Conservation (phyloP, 805 yeast genomes). For the Nakazawaea wyomingensis region DNA sequence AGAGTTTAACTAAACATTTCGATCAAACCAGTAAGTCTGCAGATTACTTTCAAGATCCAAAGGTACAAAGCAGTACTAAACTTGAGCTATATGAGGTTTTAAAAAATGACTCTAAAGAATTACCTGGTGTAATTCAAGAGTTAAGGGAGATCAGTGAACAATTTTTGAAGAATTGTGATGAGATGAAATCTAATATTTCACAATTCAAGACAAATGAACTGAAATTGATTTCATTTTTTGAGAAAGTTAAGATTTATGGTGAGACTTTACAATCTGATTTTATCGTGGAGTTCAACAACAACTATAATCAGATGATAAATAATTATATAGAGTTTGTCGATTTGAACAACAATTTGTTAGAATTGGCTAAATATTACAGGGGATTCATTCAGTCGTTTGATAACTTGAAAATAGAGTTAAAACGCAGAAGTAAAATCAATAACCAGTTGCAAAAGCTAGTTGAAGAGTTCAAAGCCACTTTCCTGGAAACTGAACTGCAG, state of each 20-base stretch:
- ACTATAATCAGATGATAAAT: neutral
- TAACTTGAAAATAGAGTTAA: constrained; percentile 45
- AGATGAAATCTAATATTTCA: constrained; percentile 43
- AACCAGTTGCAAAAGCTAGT: constrained; percentile 34
- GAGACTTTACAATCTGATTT: neutral
- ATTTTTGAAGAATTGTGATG: constrained; percentile 44
- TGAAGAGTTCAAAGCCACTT: constrained; percentile 33
- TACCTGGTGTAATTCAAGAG: constrained; percentile 51
- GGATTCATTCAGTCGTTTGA: constrained; percentile 49
- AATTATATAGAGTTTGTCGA: neutral
- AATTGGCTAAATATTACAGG: constrained; percentile 42
- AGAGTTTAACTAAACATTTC: constrained; percentile 73
- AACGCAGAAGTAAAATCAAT: constrained; percentile 42
- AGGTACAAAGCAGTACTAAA: constrained; percentile 25
- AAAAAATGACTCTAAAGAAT: constrained; percentile 47
- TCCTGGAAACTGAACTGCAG: constrained; percentile 33
- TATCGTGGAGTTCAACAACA: neutral
- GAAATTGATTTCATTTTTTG: constrained; percentile 15
- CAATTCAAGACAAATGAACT: constrained; percentile 63
- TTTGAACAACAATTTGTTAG: constrained; percentile 14
- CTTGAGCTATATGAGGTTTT: constrained; percentile 41
- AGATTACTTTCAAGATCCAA: constrained; percentile 28
- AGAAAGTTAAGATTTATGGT: neutral
- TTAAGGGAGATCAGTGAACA: constrained; percentile 60
- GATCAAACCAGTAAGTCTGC: constrained; percentile 65